Evolutionary conservation across 1,284 basidiomycete genomes (phyloP).

Genomic region (Leccinum griseonigrum): DNA sequence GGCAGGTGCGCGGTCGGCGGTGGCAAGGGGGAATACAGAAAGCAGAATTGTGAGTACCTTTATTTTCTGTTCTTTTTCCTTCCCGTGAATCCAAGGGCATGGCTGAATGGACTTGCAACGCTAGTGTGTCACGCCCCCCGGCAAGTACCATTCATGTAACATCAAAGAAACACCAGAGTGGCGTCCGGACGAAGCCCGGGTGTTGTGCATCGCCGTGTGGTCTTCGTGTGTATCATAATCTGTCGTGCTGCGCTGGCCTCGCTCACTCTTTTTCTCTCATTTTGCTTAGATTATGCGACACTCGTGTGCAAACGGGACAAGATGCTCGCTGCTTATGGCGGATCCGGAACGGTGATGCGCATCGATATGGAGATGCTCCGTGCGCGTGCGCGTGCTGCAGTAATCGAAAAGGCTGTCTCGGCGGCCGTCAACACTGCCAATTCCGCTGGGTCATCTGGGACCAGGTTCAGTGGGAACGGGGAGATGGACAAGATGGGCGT

Average conservation of each 20-base stretch:
- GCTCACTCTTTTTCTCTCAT: conserved; percentile 35
- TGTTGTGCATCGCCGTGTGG: conserved; percentile 81
- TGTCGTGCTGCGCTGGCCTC: not conserved
- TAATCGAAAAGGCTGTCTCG: conserved; percentile 32
- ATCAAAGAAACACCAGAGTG: conserved; percentile 84
- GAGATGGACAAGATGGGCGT: conserved; percentile 38
- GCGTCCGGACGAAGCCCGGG: conserved; percentile 77
- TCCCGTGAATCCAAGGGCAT: conserved; percentile 9
- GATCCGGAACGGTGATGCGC: conserved; percentile 36
- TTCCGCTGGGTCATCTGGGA: not conserved
- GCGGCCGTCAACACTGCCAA: conserved; percentile 13
- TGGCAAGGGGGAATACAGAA: conserved; percentile 73
- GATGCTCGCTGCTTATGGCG: conserved; percentile 48
- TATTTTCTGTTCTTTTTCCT: conserved; percentile 2
- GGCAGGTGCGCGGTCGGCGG: conserved; percentile 20
- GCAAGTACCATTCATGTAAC: conserved; percentile 81
- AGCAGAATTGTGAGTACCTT: conserved; percentile 64
- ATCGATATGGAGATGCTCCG: conserved; percentile 74
- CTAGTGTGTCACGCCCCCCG: conserved; percentile 76
- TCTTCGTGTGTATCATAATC: conserved; percentile 59
- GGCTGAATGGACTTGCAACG: conserved; percentile 24
- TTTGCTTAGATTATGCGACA: conserved; percentile 63
- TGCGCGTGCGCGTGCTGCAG: conserved; percentile 62
- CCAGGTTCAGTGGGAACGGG: conserved; percentile 6
- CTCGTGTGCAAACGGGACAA: conserved; percentile 73